Conservation (phyloP, 108 stramenopile species). For the Halocafeteria seosinensis region DNA sequence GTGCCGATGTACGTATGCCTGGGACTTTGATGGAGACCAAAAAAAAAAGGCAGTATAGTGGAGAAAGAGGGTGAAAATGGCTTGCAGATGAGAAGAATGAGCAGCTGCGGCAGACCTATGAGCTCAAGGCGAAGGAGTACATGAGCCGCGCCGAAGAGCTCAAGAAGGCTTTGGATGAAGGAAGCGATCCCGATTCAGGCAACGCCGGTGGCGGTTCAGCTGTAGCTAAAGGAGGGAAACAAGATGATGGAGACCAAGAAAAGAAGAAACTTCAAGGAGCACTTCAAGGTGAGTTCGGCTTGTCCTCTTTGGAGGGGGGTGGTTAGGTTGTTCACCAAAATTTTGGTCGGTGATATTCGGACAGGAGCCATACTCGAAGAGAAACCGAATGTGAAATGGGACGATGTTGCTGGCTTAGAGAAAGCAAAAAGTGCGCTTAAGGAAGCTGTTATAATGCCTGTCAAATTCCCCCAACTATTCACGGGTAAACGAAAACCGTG, state of each 20-base stretch:
- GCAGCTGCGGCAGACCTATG: slow-evolving; percentile 62
- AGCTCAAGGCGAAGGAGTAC: slow-evolving; percentile 82
- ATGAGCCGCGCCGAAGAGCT: slow-evolving; percentile 96
- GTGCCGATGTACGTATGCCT: not conserved
- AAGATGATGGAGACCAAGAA: slow-evolving; percentile 51
- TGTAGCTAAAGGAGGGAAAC: slow-evolving; percentile 14
- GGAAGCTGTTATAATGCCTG: slow-evolving; percentile 88
- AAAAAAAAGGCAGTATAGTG: not conserved
- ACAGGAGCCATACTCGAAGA: slow-evolving; percentile 45
- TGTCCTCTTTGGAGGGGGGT: not conserved
- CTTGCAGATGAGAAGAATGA: slow-evolving; percentile 72
- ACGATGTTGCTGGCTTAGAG: slow-evolving; percentile 88
- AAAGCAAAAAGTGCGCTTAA: slow-evolving; percentile 83
- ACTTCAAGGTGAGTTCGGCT: slow-evolving; percentile 46
- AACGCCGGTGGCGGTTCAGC: slow-evolving; percentile 38
- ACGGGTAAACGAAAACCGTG: slow-evolving; percentile 73
- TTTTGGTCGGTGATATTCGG: not conserved
- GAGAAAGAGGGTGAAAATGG: not conserved
- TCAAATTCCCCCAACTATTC: slow-evolving; percentile 75
- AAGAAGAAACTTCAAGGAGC: slow-evolving; percentile 57
- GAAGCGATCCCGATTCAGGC: slow-evolving; percentile 31
- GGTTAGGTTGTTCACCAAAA: not conserved
- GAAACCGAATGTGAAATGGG: slow-evolving; percentile 92
- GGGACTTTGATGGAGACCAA: not conserved
- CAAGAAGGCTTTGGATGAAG: slow-evolving; percentile 39